Percentiles rank a stretch among this genome's conserved stretches.
Evolutionary conservation across 2,329 filamentous ascomycete genomes (phyloP).

Genomic region (Metarhizium humberi): DNA sequence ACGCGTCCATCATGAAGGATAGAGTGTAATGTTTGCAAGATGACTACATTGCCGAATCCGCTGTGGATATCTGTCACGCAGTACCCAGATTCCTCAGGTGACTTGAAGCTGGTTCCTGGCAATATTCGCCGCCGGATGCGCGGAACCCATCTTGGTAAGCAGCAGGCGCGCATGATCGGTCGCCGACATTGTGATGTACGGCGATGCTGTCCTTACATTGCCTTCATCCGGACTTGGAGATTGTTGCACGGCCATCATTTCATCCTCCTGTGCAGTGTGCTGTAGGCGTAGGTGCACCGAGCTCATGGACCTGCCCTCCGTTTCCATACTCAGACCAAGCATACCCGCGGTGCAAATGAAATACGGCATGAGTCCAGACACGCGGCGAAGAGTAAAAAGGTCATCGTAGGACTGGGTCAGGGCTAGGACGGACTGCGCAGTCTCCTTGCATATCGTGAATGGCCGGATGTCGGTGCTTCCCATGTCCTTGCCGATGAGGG

Average conservation of each 20-base stretch:
- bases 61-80: no score
- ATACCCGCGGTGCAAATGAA: conserved; percentile 9
- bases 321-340: conserved; percentile 3
- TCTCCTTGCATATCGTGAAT: conserved; percentile 5
- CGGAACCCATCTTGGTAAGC: conserved; percentile 4
- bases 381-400: conserved; percentile 11
- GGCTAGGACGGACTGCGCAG: conserved; percentile 7
- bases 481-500: background rate
- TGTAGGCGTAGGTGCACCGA: background rate
- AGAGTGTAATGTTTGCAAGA: no score
- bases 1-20: no score
- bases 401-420: conserved; percentile 11
- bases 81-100: no score
- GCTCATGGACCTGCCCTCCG: background rate
- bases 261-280: background rate
- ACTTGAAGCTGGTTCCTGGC: background rate
- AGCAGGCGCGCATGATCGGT: conserved; percentile 4
- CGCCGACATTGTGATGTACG: conserved; percentile 1
- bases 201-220: background rate
- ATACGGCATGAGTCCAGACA: conserved; percentile 8
- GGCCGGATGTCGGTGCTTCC: conserved; percentile 1
- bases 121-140: background rate
- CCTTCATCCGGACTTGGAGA: background rate
- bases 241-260: no score
- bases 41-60: no score